Base-by-base conservation (phyloP, 2,329 filamentous ascomycete species). In the Immersiporthe knoxdaviesiana region DNA sequence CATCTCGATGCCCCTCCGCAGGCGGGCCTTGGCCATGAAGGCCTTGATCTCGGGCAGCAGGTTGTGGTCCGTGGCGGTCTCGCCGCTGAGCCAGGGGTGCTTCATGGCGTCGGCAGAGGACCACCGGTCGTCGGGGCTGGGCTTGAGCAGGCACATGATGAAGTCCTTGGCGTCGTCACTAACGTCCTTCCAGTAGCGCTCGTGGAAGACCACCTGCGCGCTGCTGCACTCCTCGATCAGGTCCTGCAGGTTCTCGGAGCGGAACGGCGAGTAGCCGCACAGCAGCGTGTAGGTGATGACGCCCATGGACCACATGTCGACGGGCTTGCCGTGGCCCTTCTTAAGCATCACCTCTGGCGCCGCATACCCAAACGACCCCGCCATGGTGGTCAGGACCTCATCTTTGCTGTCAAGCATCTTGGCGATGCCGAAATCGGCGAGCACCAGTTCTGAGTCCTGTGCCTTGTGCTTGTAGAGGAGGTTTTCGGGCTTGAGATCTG, bases 281-380 rank as follows among this genome's bases (percentile, higher is more conserved):
- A 99, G 91, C 37, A 99, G 86, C 21, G 96, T 99, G 82, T 99
- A 99, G 56, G 96, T 98, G 77, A 99, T 99, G 76, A 99, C 96
- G 72, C 96, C 96, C 81, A 99, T 87, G 3, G 96, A 98, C 96
- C 96, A 99, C 93, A 99, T 97, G 78, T 99, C 96, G 44, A 98
- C 96, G 5, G 96, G 93, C 81, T 98, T 99, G 78, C 96, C 96
- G 79, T 99, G 97, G 27, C 96, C 96, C 77, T 93, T 90, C 85
- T 97, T 97, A 73, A 97, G 86, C 96, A 99, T 99, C 70, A 99
- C 94, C 80, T 99, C 96, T 11, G 96, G 96, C 1, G 96, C 96
- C 27, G 96, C 96, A 77, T 99, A 99, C 67, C 96, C 96, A 78
- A 99, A 98, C 0, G 96, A 98, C 58, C 96, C 96, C 58, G 96